phyloP scores from a whole-genome alignment of 352 stramenopile genomes.

The Lagenidium sp. region DNA sequence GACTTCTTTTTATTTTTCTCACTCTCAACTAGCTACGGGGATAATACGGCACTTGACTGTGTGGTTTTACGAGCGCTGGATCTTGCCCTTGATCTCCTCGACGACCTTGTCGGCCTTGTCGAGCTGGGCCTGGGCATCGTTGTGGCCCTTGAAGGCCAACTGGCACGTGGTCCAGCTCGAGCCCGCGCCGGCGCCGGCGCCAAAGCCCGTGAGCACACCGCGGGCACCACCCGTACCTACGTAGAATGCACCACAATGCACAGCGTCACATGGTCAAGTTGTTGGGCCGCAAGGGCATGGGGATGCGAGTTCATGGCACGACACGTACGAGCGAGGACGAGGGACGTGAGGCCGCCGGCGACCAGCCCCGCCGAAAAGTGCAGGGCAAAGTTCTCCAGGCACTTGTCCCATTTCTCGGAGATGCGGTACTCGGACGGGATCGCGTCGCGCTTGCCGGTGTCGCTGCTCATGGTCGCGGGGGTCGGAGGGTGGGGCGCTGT shows the following conservation, averaged over 20 bases:
- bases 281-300: no score
- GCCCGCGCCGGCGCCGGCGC: conserved; percentile 53
- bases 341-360: conserved; percentile 67
- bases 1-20: no score
- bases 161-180: conserved; percentile 84
- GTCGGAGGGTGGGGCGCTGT: conserved; percentile 2
- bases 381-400: conserved; percentile 82
- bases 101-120: conserved; percentile 74
- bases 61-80: conserved; percentile 24
- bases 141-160: conserved; percentile 69
- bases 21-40: no score
- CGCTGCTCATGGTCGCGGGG: conserved; percentile 13
- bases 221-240: conserved; percentile 55
- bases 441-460: conserved; percentile 30
- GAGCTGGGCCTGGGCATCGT: conserved; percentile 45
- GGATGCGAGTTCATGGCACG: no score
- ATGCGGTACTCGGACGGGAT: conserved; percentile 87
- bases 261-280: no score
- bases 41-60: no score
- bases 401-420: conserved; percentile 89
- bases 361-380: conserved; percentile 80
- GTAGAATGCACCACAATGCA: conserved; percentile 2
- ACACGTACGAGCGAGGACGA: conserved; percentile 75
- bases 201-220: conserved; percentile 58
- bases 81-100: conserved; percentile 58